Evolutionary conservation across 2,329 filamentous ascomycete species (phyloP).

Genomic region (Talaromyces sp.): DNA sequence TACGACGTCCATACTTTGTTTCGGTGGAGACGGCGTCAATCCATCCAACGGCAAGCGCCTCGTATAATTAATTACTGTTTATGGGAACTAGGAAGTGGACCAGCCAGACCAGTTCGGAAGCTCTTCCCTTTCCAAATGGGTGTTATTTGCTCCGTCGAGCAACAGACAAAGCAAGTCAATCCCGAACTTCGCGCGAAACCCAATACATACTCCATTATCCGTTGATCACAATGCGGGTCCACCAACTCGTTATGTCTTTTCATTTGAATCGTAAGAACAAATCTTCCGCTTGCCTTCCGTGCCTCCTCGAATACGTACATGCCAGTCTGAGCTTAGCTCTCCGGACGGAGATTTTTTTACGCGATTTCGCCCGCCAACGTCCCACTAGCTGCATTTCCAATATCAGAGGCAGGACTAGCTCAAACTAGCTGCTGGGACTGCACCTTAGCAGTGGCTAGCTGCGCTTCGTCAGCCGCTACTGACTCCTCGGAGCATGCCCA

Average conservation of each 20-base stretch:
- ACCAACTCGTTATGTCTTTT: background rate
- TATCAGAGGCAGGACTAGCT: background rate
- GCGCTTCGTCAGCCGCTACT: conserved; percentile 1
- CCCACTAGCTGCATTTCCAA: background rate
- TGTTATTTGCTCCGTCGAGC: background rate
- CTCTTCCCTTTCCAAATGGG: background rate
- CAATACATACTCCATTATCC: background rate
- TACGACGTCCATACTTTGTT: conserved; percentile 6
- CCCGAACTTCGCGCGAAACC: background rate
- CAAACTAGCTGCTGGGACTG: background rate
- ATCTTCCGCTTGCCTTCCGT: background rate
- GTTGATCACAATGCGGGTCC: background rate
- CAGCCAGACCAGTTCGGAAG: background rate
- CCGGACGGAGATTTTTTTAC: conserved; percentile 3
- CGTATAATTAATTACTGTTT: background rate
- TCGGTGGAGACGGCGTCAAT: conserved; percentile 7
- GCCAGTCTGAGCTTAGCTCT: background rate
- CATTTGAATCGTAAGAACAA: background rate
- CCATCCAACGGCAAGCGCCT: background rate
- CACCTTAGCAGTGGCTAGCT: background rate
- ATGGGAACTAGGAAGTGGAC: background rate
- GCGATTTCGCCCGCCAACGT: background rate
- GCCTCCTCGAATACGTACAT: background rate
- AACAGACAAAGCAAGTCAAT: background rate
- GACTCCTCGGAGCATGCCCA: background rate